Evolutionary conservation across 768 basidiomycete species (phyloP), one percentile per base, ranked within the genome.

Genomic region (Tylopilus rubrobrunneus): DNA sequence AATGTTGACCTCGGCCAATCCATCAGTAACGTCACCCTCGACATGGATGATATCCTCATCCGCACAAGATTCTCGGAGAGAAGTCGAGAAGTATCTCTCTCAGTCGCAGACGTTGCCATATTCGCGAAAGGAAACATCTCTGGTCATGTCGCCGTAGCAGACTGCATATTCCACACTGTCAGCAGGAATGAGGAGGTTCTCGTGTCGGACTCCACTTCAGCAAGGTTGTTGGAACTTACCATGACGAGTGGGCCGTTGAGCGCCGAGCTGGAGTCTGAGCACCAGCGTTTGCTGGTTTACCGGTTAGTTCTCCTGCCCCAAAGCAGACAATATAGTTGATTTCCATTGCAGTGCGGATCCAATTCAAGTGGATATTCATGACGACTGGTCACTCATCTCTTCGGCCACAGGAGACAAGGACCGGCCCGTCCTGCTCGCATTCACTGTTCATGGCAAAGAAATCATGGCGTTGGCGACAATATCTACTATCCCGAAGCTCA

Each of bases 1-100:
- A 82, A 85, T 45, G 80, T 89, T 7, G 90, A 97, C 64, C 80
- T 98, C 27, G 92, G 92, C 8, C 88, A 90, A 62, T 88, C 89
- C 1, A 94, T 98, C 60, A 86, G 86, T 52, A 77, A 76, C 28
- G 73, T 89, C 45, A 81, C 79, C 28, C 73, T 97, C 27, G 78
- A 85, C 54, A 73, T 95, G 50, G 72, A 76, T 23, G 76, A 87
- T 47, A 77, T 84, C 9, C 72, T 86, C 21, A 62, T 93, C 43
- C 80, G 84, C 19, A 88, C 87, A 15, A 80, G 78, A 53, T 69
- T 93, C 43, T 85, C 84, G 8, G 83, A 84, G 28, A 67, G 69
- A 42, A 63, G 75, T 14, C 81, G 83, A 43, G 87, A 89, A 52
- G 65, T 92, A 4, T 86, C 85, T 12, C 69, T 89, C n/a, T 75